Evolutionary conservation across 1,284 basidiomycete genomes (phyloP), one percentile per base, ranked within the genome.

Genomic region (Trichosporon sp.): DNA sequence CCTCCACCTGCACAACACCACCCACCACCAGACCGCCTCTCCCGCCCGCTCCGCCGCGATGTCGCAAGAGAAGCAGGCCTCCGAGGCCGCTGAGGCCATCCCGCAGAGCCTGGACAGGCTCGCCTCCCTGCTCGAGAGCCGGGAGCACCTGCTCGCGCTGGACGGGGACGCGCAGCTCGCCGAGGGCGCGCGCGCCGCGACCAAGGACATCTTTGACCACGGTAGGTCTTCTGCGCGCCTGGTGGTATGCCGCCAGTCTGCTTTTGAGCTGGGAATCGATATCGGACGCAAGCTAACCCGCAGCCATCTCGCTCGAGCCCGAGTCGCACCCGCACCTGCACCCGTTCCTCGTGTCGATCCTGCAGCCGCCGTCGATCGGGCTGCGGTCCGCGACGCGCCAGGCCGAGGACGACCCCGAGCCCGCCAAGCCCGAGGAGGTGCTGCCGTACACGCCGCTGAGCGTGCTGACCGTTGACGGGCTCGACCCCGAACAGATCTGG

Each of bases 401-500:
- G 65, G 53, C 15, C 29, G 68, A 62, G 64, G 62, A 47, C 34
- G 62, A 47, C 34, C 47, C 65, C 13, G 53, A 38, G 44, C 80
- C 53, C 78, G 80, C 69, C 21, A 70, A 77, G 74, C 63, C 83
- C 75, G 68, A 78, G 78, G 47, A 78, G n/a, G 75, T 85, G 21
- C 86, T 92, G 64, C 83, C 87, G 56, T 85, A 86, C 62, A 96
- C 95, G 0, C 93, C 93, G 3, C 83, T 98, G 2, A 83, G 87
- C 1, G 87, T 88, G 65, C 87, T 98, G 23, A 91, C 90, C 70
- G 86, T 89, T 12, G 89, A 93, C n/a, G 90, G 87, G n/a, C 90
- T 97, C 88, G 89, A 90, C 74, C 87, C 88, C 25, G 92, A 93
- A 69, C 95, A 97, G 81, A 85, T 98, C 29, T 99, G 96, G 96